phyloP scores from a whole-genome alignment of 805 yeast genomes.

The Jamesozyma lodderae region DNA sequence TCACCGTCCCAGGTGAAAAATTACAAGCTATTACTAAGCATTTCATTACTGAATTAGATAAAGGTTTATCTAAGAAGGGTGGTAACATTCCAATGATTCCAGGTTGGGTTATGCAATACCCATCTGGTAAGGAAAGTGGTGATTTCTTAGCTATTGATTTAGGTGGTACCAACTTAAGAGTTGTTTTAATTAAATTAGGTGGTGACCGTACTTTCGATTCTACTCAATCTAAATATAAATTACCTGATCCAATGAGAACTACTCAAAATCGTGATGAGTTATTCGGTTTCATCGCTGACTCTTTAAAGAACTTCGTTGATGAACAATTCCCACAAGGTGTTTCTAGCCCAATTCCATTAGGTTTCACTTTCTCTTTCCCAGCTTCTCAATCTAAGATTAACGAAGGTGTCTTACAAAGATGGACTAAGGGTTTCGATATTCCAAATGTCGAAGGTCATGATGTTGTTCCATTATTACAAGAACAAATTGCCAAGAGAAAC shows the following conservation, averaged over 20 bases:
- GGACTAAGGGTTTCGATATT: constrained; percentile 98
- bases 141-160: constrained; percentile 86
- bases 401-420: constrained; percentile 80
- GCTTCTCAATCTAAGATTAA: constrained; percentile 75
- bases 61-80: constrained; percentile 67
- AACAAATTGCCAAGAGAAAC: constrained; percentile 50
- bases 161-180: constrained; percentile 96
- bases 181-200: constrained; percentile 72
- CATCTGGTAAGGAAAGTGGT: constrained; percentile 87
- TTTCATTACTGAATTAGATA: constrained; percentile 69
- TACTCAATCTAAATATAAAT: constrained; percentile 73
- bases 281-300: constrained; percentile 79
- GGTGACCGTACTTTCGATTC: constrained; percentile 83
- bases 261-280: constrained; percentile 60
- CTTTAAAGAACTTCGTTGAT: constrained; percentile 59
- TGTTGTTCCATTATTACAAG: constrained; percentile 85
- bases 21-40: constrained; percentile 62
- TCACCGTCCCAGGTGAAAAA: constrained; percentile 52
- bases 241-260: constrained; percentile 72
- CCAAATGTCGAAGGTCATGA: constrained; percentile 89
- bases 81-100: constrained; percentile 96
- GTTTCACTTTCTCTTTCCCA: constrained; percentile 94
- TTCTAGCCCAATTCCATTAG: constrained; percentile 58
- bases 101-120: constrained; percentile 91
- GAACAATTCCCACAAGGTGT: constrained; percentile 65